Evolutionary conservation across 768 basidiomycete genomes (phyloP).

Genomic region (Hygrophoropsis aurantiaca): DNA sequence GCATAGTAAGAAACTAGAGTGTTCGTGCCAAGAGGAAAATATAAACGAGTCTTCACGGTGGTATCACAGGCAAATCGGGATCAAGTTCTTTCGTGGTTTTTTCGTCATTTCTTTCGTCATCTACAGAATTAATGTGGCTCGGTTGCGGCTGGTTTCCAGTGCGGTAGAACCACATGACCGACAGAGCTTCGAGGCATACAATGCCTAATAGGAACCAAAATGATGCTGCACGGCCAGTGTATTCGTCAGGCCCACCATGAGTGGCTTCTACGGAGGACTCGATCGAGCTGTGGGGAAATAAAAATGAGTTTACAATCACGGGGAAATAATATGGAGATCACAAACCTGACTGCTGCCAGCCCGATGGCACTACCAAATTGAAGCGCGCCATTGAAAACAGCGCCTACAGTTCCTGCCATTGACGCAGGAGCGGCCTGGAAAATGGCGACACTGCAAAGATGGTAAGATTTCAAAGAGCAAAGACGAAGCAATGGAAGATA

Average conservation of each 20-base stretch:
- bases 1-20: too few relatives aligned
- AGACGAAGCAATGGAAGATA: background rate
- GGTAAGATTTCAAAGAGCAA: background rate
- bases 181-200: conserved; percentile 29
- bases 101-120: too few relatives aligned
- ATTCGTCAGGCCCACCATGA: conserved; percentile 30
- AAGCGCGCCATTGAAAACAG: conserved; percentile 54
- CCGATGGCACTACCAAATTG: conserved; percentile 55
- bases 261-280: conserved; percentile 41
- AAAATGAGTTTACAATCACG: too few relatives aligned
- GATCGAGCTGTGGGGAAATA: conserved; percentile 35
- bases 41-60: too few relatives aligned
- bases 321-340: too few relatives aligned
- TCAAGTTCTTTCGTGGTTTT: too few relatives aligned
- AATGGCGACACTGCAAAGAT: conserved; percentile 43
- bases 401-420: conserved; percentile 55
- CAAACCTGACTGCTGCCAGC: conserved; percentile 37
- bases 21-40: too few relatives aligned
- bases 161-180: conserved; percentile 35
- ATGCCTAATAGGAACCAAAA: conserved; percentile 45
- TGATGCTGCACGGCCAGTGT: conserved; percentile 42
- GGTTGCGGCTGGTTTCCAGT: conserved; percentile 8
- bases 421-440: conserved; percentile 46
- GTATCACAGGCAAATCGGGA: too few relatives aligned
- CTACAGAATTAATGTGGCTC: background rate